These are phyloP conservation scores for Nakazawaea pomicola DNA, from an alignment of 805 yeast genomes.

Conservation along the genomic window DNA sequence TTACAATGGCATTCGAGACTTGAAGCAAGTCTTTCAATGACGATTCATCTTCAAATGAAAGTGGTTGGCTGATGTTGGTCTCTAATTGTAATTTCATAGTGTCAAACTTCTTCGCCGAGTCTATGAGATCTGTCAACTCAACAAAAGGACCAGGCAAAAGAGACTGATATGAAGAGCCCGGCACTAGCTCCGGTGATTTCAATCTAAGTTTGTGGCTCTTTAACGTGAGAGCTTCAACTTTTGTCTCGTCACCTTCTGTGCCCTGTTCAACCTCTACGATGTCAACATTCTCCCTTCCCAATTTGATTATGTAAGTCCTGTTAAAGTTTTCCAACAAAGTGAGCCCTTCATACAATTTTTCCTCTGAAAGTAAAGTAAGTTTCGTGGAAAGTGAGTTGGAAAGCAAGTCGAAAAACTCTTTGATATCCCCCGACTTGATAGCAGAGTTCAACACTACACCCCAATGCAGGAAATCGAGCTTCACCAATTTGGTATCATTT, in stretches of 20 bases:
- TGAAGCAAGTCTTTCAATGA: conserved; percentile 2
- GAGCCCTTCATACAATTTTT: neutral
- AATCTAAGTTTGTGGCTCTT: neutral
- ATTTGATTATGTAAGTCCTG: neutral
- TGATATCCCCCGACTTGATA: conserved; percentile 17
- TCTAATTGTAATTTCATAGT: neutral
- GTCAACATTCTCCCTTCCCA: neutral
- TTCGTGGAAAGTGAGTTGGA: neutral
- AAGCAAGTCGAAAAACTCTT: conserved; percentile 14
- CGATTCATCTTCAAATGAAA: neutral
- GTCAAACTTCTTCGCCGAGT: neutral
- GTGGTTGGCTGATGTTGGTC: neutral
- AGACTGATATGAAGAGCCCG: neutral
- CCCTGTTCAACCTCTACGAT: conserved; percentile 1
- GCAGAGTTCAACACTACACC: conserved; percentile 15
- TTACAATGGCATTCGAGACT: neutral
- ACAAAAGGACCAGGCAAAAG: neutral
- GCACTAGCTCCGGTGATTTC: neutral
- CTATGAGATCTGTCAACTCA: neutral
- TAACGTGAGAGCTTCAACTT: neutral
- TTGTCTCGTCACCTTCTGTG: neutral
- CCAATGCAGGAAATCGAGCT: conserved; percentile 26
- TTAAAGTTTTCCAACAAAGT: neutral
- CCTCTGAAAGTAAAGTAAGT: conserved; percentile 1
- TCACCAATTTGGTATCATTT: conserved; percentile 19